Evolutionary conservation across 768 basidiomycete genomes (phyloP).

Genomic region (Calocybe gangraenosa): DNA sequence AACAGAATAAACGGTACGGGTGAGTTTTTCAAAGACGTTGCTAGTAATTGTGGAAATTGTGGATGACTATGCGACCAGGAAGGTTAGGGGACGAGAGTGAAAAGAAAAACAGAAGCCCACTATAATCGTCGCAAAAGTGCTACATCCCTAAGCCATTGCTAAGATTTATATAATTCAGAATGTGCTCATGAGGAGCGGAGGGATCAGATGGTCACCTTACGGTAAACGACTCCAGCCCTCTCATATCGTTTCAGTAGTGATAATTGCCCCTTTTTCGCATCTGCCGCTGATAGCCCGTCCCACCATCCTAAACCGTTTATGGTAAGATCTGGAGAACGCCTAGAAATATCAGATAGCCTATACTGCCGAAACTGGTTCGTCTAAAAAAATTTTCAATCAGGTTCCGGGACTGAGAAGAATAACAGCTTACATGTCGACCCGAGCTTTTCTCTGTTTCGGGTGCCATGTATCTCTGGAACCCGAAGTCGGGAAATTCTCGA

Average conservation of each 20-base stretch:
- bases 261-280: background rate
- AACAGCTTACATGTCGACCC: slow-evolving; percentile 3
- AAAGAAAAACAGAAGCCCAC: slow-evolving; percentile 1
- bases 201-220: slow-evolving; percentile 1
- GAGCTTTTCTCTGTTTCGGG: slow-evolving; percentile 1
- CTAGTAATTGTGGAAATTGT: slow-evolving; percentile 12
- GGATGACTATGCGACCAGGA: slow-evolving; percentile 8
- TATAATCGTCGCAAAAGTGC: slow-evolving; percentile 6
- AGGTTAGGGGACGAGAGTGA: background rate
- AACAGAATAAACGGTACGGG: slow-evolving; percentile 9
- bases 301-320: slow-evolving; percentile 7
- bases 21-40: slow-evolving; percentile 5
- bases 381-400: background rate
- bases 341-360: slow-evolving; percentile 5
- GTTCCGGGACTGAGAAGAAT: background rate
- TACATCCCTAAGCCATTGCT: slow-evolving; percentile 9
- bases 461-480: slow-evolving; percentile 3
- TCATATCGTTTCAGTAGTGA: slow-evolving; percentile 12
- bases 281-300: slow-evolving; percentile 4
- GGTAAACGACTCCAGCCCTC: background rate
- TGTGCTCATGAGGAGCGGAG: background rate
- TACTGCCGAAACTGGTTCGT: slow-evolving; percentile 8
- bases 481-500: slow-evolving; percentile 6
- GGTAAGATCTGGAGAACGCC: background rate
- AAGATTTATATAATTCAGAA: background rate